Evolutionary conservation across 2,329 filamentous ascomycete genomes (phyloP).

Genomic region (Exutisphaerella laricina): DNA sequence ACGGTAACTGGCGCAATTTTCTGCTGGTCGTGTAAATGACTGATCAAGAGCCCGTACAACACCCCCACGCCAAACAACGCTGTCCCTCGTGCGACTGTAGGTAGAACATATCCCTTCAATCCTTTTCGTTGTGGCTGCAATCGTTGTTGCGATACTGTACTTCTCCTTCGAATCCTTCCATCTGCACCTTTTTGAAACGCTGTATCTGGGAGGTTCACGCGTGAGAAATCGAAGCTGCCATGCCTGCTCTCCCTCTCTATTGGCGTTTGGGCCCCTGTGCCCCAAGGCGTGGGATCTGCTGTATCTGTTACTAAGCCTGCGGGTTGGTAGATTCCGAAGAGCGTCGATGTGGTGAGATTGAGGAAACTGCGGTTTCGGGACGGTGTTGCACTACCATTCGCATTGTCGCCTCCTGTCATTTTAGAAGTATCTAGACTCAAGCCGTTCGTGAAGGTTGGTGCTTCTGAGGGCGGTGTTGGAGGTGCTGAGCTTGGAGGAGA

Average conservation of each 20-base stretch:
- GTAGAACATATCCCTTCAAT: constrained; percentile 37
- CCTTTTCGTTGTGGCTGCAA: constrained; percentile 19
- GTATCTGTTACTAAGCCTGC: constrained; percentile 49
- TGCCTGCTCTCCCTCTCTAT: constrained; percentile 21
- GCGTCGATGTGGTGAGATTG: constrained; percentile 82
- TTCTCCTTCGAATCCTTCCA: constrained; percentile 23
- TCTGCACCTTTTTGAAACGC: constrained; percentile 21
- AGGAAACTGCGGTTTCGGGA: constrained; percentile 69
- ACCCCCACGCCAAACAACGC: constrained; percentile 75
- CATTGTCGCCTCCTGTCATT: constrained; percentile 5
- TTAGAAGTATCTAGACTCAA: background rate
- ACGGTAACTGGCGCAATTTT: constrained; percentile 59
- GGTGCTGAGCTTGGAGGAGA: constrained; percentile 29
- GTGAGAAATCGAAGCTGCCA: constrained; percentile 25
- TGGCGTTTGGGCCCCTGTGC: constrained; percentile 69
- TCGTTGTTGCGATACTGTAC: constrained; percentile 21
- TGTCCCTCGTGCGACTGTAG: constrained; percentile 32
- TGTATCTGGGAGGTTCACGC: constrained; percentile 21
- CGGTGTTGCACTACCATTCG: constrained; percentile 39
- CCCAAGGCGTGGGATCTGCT: constrained; percentile 62
- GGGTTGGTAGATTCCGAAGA: constrained; percentile 84
- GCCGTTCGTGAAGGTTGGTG: constrained; percentile 17
- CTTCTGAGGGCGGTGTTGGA: constrained; percentile 23
- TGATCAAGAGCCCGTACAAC: constrained; percentile 75
- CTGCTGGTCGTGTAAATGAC: constrained; percentile 67